Evolutionary conservation across 1,284 basidiomycete species (phyloP).

Genomic region (Neotropicomus parvogracilis): DNA sequence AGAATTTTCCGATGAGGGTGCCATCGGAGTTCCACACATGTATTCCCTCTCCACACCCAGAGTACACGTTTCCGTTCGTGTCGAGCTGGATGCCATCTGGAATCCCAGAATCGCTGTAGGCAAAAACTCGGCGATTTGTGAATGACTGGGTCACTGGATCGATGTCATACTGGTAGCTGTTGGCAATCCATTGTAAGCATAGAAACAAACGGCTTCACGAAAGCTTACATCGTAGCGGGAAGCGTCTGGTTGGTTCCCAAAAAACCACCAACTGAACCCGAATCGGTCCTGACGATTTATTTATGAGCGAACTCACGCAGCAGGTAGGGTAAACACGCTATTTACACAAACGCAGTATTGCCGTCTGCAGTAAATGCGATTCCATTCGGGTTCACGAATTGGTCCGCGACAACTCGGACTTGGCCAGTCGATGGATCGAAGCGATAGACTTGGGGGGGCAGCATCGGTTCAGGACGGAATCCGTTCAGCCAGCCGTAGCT

Average conservation of each 20-base stretch:
- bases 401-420: conserved; percentile 68
- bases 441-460: conserved; percentile 73
- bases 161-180: conserved; percentile 70
- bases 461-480: conserved; percentile 60
- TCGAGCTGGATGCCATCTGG: conserved; percentile 65
- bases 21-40: conserved; percentile 65
- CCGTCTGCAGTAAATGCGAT: conserved; percentile 69
- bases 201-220: no score
- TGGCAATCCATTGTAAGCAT: background rate
- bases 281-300: conserved; percentile 45
- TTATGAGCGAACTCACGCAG: background rate
- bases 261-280: conserved; percentile 46
- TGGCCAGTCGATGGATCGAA: conserved; percentile 62
- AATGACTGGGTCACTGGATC: conserved; percentile 54
- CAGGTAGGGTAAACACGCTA: conserved; percentile 17
- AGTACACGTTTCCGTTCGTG: conserved; percentile 18
- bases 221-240: conserved; percentile 64
- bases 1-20: conserved; percentile 72
- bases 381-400: conserved; percentile 60
- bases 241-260: conserved; percentile 55
- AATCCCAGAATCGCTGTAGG: conserved; percentile 63
- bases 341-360: conserved; percentile 64
- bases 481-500: conserved; percentile 63
- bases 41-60: conserved; percentile 26
- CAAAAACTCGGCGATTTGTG: conserved; percentile 66